Evolutionary conservation across 2,329 filamentous ascomycete species (phyloP).

Genomic region (Alternaria postmessia): DNA sequence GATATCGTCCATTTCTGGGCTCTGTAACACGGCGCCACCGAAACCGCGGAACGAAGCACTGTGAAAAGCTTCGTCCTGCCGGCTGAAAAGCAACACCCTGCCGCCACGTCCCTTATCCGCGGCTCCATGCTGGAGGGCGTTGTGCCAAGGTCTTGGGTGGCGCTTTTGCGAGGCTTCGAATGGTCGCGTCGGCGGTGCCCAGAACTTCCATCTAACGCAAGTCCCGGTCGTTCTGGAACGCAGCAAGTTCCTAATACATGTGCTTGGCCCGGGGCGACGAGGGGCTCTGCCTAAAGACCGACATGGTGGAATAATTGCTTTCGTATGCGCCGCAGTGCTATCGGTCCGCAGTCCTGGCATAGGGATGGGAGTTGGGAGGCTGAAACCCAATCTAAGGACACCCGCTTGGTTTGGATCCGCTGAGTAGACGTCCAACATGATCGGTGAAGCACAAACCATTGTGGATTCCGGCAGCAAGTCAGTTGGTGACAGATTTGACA

Average conservation of each 20-base stretch:
- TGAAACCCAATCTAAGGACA: slow-evolving; percentile 23
- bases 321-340: slow-evolving; percentile 25
- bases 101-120: slow-evolving; percentile 33
- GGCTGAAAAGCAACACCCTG: slow-evolving; percentile 24
- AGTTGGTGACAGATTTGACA: slow-evolving; percentile 22
- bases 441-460: slow-evolving; percentile 8
- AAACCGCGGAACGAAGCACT: slow-evolving; percentile 14
- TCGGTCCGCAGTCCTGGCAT: slow-evolving; percentile 15
- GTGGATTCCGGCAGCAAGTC: background rate
- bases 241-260: slow-evolving; percentile 41
- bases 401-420: slow-evolving; percentile 10
- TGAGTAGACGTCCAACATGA: background rate
- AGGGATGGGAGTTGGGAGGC: slow-evolving; percentile 18
- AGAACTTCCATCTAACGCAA: slow-evolving; percentile 33
- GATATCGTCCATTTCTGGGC: background rate
- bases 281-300: slow-evolving; percentile 21
- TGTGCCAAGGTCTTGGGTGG: slow-evolving; percentile 51
- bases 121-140: slow-evolving; percentile 27
- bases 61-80: slow-evolving; percentile 39
- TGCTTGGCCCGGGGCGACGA: slow-evolving; percentile 43
- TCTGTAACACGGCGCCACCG: background rate
- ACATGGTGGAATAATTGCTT: slow-evolving; percentile 18
- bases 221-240: slow-evolving; percentile 46
- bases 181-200: slow-evolving; percentile 36
- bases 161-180: slow-evolving; percentile 35